phyloP scores from a whole-genome alignment of 2,329 filamentous ascomycete species.

The Ceratocystis huliohia region DNA sequence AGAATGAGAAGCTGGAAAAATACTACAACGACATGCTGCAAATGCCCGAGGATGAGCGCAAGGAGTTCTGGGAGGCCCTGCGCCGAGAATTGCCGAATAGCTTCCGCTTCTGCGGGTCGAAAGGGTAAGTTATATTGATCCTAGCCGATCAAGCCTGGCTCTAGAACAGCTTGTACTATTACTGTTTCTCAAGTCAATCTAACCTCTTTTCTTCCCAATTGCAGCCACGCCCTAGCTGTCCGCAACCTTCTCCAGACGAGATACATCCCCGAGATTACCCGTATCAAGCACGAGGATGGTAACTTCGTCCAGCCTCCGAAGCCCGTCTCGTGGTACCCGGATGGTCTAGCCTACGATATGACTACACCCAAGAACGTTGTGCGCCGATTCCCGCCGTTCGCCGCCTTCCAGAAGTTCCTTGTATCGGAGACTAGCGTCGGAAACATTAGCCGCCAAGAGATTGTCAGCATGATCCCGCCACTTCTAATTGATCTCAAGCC shows the following conservation, averaged over 20 bases:
- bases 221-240: constrained; percentile 78
- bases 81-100: constrained; percentile 85
- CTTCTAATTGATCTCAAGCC: constrained; percentile 82
- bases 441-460: constrained; percentile 94
- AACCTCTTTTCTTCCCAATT: constrained; percentile 5
- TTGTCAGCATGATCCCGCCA: constrained; percentile 97
- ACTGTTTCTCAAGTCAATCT: background rate
- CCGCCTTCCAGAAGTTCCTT: constrained; percentile 92
- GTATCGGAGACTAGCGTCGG: constrained; percentile 94
- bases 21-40: constrained; percentile 74
- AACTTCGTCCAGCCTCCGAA: constrained; percentile 67
- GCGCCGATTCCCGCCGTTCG: constrained; percentile 84
- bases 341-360: constrained; percentile 93
- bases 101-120: constrained; percentile 93
- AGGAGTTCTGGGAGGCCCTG: constrained; percentile 73
- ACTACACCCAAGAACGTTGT: constrained; percentile 94
- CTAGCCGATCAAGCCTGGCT: too few relatives aligned
- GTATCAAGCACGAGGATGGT: constrained; percentile 72
- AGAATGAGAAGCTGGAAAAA: constrained; percentile 71
- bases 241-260: constrained; percentile 75
- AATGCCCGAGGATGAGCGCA: constrained; percentile 63
- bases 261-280: constrained; percentile 82
- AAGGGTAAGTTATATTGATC: constrained; percentile 47
- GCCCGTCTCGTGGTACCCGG: constrained; percentile 83
- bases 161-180: too few relatives aligned